A percentile compares a stretch with the other conserved stretches of the same genome.
Evolutionary conservation across 805 yeast species (phyloP).

Genomic region (Teunomyces pallodes): DNA sequence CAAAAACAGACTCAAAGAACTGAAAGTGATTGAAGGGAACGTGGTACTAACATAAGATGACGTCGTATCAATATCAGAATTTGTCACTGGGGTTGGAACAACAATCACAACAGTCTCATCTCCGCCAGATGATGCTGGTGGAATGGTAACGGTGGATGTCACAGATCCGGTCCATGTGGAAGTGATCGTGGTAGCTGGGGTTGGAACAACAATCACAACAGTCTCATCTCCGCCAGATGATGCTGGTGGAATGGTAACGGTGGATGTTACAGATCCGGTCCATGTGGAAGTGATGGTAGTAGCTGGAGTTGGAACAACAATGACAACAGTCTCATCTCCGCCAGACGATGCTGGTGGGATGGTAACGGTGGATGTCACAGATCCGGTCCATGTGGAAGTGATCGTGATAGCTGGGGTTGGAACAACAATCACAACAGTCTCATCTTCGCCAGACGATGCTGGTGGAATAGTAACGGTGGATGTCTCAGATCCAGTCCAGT

Average conservation of each 20-base stretch:
- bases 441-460: too few relatives aligned
- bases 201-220: slow-evolving; percentile 11
- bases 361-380: slow-evolving; percentile 6
- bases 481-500: neutral
- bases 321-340: neutral
- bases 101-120: neutral
- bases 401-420: neutral
- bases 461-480: too few relatives aligned
- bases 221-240: slow-evolving; percentile 8
- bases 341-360: neutral
- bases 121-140: neutral
- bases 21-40: neutral
- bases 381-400: slow-evolving; percentile 7
- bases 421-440: neutral
- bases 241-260: neutral
- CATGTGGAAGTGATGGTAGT: neutral
- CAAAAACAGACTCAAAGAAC: neutral
- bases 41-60: neutral
- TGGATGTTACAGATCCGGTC: neutral
- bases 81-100: neutral
- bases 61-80: neutral
- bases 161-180: slow-evolving; percentile 9
- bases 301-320: neutral
- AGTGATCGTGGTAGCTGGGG: neutral
- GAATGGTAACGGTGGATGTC: slow-evolving; percentile 5